phyloP scores from a whole-genome alignment of 345 rosid species.

The Populus ilicifolia region DNA sequence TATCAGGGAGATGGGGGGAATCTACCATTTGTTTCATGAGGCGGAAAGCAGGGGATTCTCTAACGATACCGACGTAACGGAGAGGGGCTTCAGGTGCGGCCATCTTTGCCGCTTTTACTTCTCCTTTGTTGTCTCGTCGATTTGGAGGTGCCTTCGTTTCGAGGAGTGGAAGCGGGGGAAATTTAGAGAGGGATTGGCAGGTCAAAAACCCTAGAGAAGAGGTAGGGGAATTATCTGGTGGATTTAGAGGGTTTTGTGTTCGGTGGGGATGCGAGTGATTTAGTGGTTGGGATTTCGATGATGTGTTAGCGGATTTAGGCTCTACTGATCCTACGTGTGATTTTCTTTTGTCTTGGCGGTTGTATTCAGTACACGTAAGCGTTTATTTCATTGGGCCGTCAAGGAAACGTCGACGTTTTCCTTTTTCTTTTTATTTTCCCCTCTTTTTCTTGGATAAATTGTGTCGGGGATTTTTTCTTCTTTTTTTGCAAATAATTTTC shows the following conservation, averaged over 20 bases:
- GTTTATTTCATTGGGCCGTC: no score
- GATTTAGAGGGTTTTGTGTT: not conserved
- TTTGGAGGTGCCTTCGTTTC: not conserved
- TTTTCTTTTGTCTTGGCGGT: no score
- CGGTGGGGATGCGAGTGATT: not conserved
- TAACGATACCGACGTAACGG: conserved; percentile 70
- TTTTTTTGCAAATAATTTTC: no score
- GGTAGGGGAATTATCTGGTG: not conserved
- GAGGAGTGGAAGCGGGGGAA: not conserved
- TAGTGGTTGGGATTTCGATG: conserved; percentile 2
- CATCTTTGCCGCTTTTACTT: conserved; percentile 39
- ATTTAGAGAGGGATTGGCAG: not conserved
- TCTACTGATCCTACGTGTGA: no score
- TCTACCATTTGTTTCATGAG: conserved; percentile 95
- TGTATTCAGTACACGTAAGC: no score
- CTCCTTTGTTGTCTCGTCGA: conserved; percentile 17
- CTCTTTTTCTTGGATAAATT: no score
- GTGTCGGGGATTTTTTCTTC: no score
- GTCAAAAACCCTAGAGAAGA: not conserved
- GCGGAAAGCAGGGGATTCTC: conserved; percentile 85
- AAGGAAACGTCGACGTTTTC: no score
- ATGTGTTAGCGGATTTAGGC: no score
- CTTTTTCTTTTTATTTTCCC: no score
- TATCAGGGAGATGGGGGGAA: not conserved
- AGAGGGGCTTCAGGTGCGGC: conserved; percentile 90